Evolutionary conservation across 164 flowering plant species (phyloP).

Genomic region (Buxus sempervirens): DNA sequence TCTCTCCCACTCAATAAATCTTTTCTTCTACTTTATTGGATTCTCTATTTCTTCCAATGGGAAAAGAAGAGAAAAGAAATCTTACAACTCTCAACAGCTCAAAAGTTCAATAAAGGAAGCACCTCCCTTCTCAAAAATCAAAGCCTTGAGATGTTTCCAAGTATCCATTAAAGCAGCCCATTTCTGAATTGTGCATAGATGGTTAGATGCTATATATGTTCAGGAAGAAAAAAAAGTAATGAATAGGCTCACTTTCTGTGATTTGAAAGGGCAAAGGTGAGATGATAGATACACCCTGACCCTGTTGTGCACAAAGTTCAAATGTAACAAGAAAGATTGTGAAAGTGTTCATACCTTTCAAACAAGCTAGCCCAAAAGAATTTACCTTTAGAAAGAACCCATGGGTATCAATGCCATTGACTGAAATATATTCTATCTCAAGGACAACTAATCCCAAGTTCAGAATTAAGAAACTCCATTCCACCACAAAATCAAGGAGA

Average conservation of each 20-base stretch:
- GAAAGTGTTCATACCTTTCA: background rate
- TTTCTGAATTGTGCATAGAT: too few species aligned
- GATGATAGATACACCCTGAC: background rate
- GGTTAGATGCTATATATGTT: too few species aligned
- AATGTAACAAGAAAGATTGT: background rate
- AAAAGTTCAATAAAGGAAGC: constrained; percentile 4
- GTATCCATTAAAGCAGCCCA: too few species aligned
- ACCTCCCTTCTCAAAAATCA: constrained; percentile 6
- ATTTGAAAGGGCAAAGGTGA: too few species aligned
- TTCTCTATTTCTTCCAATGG: constrained; percentile 12
- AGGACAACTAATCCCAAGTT: too few species aligned
- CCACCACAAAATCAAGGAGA: background rate
- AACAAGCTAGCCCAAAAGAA: constrained; percentile 4
- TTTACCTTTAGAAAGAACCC: constrained; percentile 11
- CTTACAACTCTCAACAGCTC: constrained; percentile 1
- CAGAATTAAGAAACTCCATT: background rate
- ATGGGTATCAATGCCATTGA: background rate
- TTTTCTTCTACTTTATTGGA: constrained; percentile 17
- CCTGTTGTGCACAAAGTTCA: background rate
- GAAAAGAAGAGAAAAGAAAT: constrained; percentile 3
- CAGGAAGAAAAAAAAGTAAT: too few species aligned
- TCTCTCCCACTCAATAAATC: constrained; percentile 1
- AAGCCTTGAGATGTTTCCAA: background rate
- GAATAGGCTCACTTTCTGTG: too few species aligned
- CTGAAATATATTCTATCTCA: background rate